Evolutionary conservation across 2,329 filamentous ascomycete species (phyloP).

Genomic region (Arthrinium puccinioides): DNA sequence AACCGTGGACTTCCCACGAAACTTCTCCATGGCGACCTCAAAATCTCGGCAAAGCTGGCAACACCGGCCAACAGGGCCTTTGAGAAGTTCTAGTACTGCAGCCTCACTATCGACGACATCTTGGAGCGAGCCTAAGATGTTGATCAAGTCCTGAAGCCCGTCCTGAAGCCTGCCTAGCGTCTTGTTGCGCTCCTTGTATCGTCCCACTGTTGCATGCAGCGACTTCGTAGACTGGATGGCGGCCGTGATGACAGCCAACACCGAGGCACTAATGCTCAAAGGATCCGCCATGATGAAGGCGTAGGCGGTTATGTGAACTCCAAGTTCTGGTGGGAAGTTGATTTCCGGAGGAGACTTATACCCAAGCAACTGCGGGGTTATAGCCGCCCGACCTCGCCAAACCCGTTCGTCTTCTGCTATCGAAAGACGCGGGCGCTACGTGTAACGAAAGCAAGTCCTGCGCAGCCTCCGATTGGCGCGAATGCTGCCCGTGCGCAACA

Average conservation of each 20-base stretch:
- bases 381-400: no score
- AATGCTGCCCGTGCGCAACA: no score
- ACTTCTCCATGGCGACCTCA: conserved; percentile 26
- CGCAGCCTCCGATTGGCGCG: no score
- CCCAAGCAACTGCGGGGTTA: no score
- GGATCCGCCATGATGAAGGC: no score
- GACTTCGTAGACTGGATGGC: conserved; percentile 23
- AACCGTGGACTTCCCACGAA: conserved; percentile 23
- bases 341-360: no score
- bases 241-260: conserved; percentile 23
- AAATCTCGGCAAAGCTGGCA: conserved; percentile 28
- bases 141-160: conserved; percentile 24
- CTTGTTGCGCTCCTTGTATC: conserved; percentile 26
- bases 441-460: no score
- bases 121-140: conserved; percentile 22
- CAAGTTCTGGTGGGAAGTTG: no score
- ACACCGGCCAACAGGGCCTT: conserved; percentile 28
- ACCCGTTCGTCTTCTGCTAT: no score
- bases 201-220: conserved; percentile 23
- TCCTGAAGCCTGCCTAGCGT: conserved; percentile 23
- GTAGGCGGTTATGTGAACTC: no score
- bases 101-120: conserved; percentile 14
- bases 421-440: no score
- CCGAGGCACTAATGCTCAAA: conserved; percentile 24
- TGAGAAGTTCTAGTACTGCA: conserved; percentile 22